Evolutionary conservation across 139 green algal genomes (phyloP).

Genomic region (Coelastrella sp.): DNA sequence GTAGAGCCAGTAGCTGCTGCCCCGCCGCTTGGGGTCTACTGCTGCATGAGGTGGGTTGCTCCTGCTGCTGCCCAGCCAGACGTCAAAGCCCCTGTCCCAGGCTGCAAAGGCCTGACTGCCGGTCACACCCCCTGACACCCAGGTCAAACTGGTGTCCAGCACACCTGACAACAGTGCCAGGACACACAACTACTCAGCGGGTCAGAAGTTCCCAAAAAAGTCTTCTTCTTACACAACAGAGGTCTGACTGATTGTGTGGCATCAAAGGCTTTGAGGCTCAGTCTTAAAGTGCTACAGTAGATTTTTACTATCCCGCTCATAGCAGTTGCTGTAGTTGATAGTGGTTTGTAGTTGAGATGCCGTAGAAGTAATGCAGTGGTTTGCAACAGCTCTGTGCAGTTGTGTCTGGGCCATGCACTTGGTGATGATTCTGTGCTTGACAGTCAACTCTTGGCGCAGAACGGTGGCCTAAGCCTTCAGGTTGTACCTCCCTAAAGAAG

Average conservation of each 20-base stretch:
- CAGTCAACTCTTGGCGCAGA: too few species aligned
- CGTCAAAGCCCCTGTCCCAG: conserved; percentile 92
- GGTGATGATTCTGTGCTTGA: too few species aligned
- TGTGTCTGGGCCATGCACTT: too few species aligned
- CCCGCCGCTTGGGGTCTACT: conserved; percentile 50
- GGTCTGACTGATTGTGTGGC: too few species aligned
- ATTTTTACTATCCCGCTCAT: not conserved
- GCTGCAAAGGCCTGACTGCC: conserved; percentile 88
- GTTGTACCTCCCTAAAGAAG: not conserved
- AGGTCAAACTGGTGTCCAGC: conserved; percentile 93
- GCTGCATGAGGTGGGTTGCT: conserved; percentile 73
- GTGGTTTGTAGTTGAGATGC: too few species aligned
- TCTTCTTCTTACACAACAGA: too few species aligned
- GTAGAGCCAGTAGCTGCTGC: conserved; percentile 89
- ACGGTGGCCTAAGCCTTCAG: too few species aligned
- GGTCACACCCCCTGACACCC: conserved; percentile 85
- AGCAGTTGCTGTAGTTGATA: too few species aligned
- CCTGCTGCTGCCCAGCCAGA: conserved; percentile 94
- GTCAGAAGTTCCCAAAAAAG: too few species aligned
- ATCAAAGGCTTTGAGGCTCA: not conserved
- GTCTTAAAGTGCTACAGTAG: not conserved
- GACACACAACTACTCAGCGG: not conserved
- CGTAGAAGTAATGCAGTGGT: too few species aligned
- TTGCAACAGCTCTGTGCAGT: too few species aligned
- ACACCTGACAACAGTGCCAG: conserved; percentile 57